Evolutionary conservation across 2,329 filamentous ascomycete species (phyloP).

Genomic region (Pseudogymnoascus sp.): DNA sequence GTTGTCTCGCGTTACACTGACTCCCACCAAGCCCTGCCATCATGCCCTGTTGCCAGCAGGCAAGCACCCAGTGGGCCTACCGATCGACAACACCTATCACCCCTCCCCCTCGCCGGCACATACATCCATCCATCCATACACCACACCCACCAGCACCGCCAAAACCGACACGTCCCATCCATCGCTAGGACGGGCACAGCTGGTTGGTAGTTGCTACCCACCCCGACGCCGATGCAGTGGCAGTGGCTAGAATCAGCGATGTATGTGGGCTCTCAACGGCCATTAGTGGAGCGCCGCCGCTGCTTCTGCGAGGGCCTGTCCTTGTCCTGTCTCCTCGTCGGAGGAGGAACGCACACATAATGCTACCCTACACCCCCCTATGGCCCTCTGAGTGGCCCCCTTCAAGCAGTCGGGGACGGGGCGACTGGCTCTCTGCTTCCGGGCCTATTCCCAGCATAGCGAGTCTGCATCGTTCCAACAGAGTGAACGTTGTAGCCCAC

Average conservation of each 20-base stretch:
- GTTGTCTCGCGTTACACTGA: neutral
- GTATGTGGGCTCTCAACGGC: neutral
- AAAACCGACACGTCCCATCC: neutral
- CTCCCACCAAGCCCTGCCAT: neutral
- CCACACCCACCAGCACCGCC: too few relatives aligned
- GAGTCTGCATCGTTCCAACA: neutral
- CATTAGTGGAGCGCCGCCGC: neutral
- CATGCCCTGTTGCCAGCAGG: neutral
- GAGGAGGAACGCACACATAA: neutral
- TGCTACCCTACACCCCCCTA: neutral
- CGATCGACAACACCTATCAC: neutral
- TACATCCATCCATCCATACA: too few relatives aligned
- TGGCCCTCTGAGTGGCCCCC: neutral
- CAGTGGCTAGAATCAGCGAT: neutral
- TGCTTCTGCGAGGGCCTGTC: neutral
- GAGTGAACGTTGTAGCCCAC: neutral
- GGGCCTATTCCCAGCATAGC: neutral
- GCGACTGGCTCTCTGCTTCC: neutral
- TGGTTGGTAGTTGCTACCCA: too few relatives aligned
- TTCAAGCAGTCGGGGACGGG: neutral
- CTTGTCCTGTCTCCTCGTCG: neutral
- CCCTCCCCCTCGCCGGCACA: neutral
- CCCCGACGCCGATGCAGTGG: neutral
- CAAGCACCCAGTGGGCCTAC: neutral
- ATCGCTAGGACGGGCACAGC: neutral